Evolutionary conservation across 2,329 filamentous ascomycete species (phyloP), one percentile per base, ranked within the genome.

Genomic region (Microcyclosporella mali): DNA sequence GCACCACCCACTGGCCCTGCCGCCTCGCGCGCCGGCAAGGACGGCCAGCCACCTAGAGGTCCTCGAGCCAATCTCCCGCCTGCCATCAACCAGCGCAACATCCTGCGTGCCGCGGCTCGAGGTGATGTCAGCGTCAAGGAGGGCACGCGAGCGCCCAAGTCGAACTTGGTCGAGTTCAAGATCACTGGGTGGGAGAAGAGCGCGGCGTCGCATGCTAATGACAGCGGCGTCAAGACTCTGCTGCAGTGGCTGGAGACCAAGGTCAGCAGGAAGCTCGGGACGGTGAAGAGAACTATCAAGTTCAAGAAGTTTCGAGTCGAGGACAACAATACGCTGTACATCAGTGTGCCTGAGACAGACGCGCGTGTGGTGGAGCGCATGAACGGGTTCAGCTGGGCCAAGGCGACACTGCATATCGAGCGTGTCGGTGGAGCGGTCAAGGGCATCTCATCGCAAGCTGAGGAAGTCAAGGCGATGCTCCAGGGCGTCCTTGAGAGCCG

Each of bases 401-500:
- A 64, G 4, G 53, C 51, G 30, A 66, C 63, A 33, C 59, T 68
- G 49, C 58, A 45, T n/a, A 60, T 68, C 45, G 56, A 63, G 49
- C 52, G 58, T 10, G 37, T 56, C 14, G 56, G 54, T 30, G 57
- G 50, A 16, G 39, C 38, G 14, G 35, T 40, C 9, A 42, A 45
- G 15, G 46, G 44, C 17, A 31, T 45, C 7, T 50, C 49, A 2
- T 50, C 47, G 3, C 43, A 79, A 2, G 68, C 77, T 37, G 78
- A 84, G 52, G 75, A 82, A 82, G 61, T 70, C 8, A 58, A 60
- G 41, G 55, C 77, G 17, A 80, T 82, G 52, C 75, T 95, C 45
- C 79, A 80, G 52, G 67, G 70, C 12, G 82, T 95, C 49, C 74
- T 98, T 11, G 75, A 75, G 41, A 75, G 78, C 41, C 82, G 92